Conservation (phyloP, 1,284 basidiomycete genomes). For the Ustilago esculenta region DNA sequence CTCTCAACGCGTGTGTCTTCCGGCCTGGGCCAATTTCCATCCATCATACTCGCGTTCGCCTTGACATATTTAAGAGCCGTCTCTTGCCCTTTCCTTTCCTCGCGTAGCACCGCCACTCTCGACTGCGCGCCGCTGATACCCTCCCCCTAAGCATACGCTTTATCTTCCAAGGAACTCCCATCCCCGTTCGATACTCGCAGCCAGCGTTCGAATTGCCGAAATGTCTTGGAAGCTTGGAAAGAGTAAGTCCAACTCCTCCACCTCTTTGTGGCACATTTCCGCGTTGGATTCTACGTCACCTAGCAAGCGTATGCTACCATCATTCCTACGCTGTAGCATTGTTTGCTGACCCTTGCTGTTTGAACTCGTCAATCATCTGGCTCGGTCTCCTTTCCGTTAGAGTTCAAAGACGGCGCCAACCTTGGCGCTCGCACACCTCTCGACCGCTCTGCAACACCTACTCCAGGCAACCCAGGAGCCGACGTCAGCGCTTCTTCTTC, state of each 20-base stretch:
- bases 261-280: no score
- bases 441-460: conserved; percentile 58
- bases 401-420: conserved; percentile 56
- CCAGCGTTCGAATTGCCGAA: no score
- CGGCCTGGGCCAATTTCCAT: no score
- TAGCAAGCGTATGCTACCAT: no score
- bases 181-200: neutral
- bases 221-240: conserved; percentile 63
- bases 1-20: no score
- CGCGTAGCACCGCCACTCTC: no score
- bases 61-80: neutral
- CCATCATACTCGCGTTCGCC: no score
- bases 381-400: conserved; percentile 6
- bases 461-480: conserved; percentile 45
- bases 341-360: conserved; percentile 1
- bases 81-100: no score
- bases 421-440: conserved; percentile 53
- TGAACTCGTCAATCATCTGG: neutral
- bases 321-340: neutral
- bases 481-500: conserved; percentile 27
- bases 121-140: no score
- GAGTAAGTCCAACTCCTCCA: conserved; percentile 44
- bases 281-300: no score
- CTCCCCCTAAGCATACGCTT: no score
- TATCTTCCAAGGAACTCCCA: no score